Percentiles rank a stretch among this genome's conserved stretches.
These are phyloP conservation scores for Quercus dentata DNA, from an alignment of 306 rosid species.

Conservation along the genomic window DNA sequence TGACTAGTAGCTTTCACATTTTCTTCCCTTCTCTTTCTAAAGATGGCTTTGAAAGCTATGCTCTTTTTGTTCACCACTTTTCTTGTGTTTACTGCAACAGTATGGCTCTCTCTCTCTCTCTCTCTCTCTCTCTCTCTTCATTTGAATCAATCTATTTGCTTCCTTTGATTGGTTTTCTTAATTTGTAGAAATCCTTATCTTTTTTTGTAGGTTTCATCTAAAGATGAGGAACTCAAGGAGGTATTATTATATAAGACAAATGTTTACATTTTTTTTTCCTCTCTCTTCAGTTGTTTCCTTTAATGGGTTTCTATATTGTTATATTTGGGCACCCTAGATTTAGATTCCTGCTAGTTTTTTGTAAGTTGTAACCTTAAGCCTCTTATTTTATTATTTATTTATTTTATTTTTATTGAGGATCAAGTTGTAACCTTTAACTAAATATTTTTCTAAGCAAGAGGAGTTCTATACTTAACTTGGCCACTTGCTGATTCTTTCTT, in stretches of 20 bases:
- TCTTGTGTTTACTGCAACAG: conserved; percentile 41
- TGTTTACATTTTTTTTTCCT: background rate
- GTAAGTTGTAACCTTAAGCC: background rate
- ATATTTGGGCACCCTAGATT: background rate
- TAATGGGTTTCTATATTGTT: background rate
- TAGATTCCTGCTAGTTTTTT: background rate
- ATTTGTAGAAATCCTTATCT: background rate
- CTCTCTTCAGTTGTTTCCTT: background rate
- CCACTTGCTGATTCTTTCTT: background rate
- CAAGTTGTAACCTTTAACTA: background rate
- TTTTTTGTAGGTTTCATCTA: conserved; percentile 31
- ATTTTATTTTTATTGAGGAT: too few relatives aligned
- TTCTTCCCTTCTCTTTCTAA: background rate
- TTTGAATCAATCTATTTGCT: background rate
- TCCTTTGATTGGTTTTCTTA: conserved; percentile 9
- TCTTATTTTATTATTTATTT: background rate
- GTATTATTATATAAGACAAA: background rate
- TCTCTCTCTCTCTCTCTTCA: background rate
- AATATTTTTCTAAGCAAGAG: background rate
- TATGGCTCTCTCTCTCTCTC: background rate
- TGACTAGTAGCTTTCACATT: background rate
- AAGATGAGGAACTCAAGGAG: conserved; percentile 36
- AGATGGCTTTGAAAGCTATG: conserved; percentile 45
- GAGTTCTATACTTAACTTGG: too few relatives aligned
- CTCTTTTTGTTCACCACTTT: conserved; percentile 35